phyloP scores from a whole-genome alignment of 2,329 filamentous ascomycete species.

The Aspergillus melleus region DNA sequence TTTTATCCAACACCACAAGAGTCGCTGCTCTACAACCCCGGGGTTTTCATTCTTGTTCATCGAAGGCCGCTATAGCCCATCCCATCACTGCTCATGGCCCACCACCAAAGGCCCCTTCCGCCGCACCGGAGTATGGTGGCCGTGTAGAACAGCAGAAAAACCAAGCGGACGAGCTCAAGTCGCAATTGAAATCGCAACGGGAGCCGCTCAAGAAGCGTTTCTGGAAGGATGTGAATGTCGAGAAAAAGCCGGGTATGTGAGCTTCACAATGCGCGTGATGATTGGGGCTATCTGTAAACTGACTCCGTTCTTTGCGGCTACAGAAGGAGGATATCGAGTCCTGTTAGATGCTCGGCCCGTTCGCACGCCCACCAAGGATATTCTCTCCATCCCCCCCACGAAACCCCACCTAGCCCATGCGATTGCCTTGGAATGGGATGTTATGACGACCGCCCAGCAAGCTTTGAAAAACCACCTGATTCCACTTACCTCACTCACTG shows the following conservation, averaged over 20 bases:
- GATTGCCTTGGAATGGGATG: conserved; percentile 91
- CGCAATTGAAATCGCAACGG: conserved; percentile 32
- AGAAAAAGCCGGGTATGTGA: conserved; percentile 61
- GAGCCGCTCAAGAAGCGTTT: conserved; percentile 69
- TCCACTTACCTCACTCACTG: conserved; percentile 80
- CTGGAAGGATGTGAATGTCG: conserved; percentile 80
- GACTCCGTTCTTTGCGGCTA: neutral
- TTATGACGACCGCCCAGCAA: conserved; percentile 77
- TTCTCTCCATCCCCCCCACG: conserved; percentile 69
- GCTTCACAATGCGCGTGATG: neutral
- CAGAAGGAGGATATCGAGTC: conserved; percentile 58
- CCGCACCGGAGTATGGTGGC: conserved; percentile 50
- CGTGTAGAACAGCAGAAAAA: conserved; percentile 49
- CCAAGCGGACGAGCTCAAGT: conserved; percentile 12
- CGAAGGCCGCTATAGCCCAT: conserved; percentile 54
- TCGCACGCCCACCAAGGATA: conserved; percentile 70
- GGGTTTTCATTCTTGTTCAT: conserved; percentile 35
- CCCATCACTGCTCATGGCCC: conserved; percentile 60
- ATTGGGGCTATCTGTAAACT: neutral
- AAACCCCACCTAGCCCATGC: conserved; percentile 82
- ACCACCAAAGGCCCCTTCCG: conserved; percentile 58
- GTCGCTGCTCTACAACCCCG: conserved; percentile 23
- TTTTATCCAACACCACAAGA: conserved; percentile 13
- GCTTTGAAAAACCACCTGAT: conserved; percentile 84
- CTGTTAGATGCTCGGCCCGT: conserved; percentile 78